These are phyloP conservation scores for Knoxia roxburghii DNA, from an alignment of 257 asterid genomes.

Conservation along the genomic window DNA sequence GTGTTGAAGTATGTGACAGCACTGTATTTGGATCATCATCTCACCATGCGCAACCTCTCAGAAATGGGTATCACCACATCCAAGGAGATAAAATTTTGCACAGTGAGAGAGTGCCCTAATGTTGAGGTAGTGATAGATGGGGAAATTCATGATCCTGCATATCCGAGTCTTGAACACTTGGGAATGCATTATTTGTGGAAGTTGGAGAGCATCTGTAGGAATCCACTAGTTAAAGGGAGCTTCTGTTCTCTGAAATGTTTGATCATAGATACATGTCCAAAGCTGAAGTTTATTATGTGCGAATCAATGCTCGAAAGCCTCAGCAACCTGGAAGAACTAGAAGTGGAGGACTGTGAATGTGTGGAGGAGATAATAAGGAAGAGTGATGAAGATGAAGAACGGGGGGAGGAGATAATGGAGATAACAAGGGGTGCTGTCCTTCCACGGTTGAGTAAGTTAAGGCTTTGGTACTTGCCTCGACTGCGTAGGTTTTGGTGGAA, in stretches of 20 bases:
- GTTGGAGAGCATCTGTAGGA: not conserved
- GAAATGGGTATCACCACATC: slow-evolving; percentile 9
- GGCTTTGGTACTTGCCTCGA: slow-evolving; percentile 9
- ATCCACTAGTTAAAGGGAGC: slow-evolving; percentile 5
- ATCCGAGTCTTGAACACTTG: slow-evolving; percentile 19
- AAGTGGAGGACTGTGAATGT: slow-evolving; percentile 17
- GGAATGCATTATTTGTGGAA: slow-evolving; percentile 16
- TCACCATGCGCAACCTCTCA: slow-evolving; percentile 11
- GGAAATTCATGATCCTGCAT: not conserved
- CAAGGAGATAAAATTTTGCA: slow-evolving; percentile 10
- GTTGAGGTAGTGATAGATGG: slow-evolving; percentile 10
- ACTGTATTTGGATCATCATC: slow-evolving; percentile 32
- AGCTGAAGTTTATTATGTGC: slow-evolving; percentile 13
- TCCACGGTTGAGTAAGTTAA: not conserved
- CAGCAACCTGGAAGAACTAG: slow-evolving; percentile 17
- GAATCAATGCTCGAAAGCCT: slow-evolving; percentile 14
- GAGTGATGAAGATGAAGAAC: too few relatives aligned
- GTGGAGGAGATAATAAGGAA: slow-evolving; percentile 11
- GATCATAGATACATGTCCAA: slow-evolving; percentile 7
- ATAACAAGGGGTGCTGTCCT: not conserved
- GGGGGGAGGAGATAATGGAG: too few relatives aligned
- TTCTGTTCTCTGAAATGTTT: slow-evolving; percentile 18
- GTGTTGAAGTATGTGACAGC: slow-evolving; percentile 16
- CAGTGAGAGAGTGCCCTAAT: slow-evolving; percentile 27
- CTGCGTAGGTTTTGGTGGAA: not conserved